Conservation (phyloP, 148 eudicot genomes). For the Cornus suecica region DNA sequence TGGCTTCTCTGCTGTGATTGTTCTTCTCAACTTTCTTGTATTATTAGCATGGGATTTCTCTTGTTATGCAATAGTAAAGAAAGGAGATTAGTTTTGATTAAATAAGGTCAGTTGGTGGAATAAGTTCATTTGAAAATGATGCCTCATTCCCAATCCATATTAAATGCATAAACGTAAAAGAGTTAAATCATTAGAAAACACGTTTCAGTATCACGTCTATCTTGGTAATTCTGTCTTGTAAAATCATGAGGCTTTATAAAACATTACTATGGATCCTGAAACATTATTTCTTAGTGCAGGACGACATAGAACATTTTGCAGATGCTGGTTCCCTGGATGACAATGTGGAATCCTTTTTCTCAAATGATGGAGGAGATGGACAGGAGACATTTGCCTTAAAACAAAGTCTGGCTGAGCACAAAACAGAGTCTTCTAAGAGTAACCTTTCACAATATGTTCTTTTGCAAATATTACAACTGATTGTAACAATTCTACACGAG, state of each 20-base stretch:
- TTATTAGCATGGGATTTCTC: not conserved
- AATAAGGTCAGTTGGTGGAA: not conserved
- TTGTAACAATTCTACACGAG: not conserved
- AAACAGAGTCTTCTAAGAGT: constrained; percentile 85
- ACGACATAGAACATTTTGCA: constrained; percentile 86
- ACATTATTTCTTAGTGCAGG: constrained; percentile 47
- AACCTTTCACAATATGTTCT: constrained; percentile 1
- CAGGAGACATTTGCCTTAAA: constrained; percentile 73
- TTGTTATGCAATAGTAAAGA: not conserved
- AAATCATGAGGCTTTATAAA: not conserved
- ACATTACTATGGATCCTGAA: constrained; percentile 1
- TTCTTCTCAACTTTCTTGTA: not conserved
- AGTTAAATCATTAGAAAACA: not conserved
- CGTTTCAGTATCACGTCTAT: not conserved
- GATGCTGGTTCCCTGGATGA: constrained; percentile 96
- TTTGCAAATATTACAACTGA: not conserved
- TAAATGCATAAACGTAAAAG: no score
- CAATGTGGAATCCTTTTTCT: constrained; percentile 84
- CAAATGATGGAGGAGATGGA: constrained; percentile 85
- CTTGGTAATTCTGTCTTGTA: not conserved
- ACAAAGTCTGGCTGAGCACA: constrained; percentile 74
- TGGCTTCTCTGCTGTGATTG: not conserved
- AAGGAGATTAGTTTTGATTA: not conserved
- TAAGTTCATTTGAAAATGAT: not conserved
- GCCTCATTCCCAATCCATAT: not conserved